Base-by-base conservation (phyloP, 1,284 basidiomycete genomes). In the Cryptococcus sp. region DNA sequence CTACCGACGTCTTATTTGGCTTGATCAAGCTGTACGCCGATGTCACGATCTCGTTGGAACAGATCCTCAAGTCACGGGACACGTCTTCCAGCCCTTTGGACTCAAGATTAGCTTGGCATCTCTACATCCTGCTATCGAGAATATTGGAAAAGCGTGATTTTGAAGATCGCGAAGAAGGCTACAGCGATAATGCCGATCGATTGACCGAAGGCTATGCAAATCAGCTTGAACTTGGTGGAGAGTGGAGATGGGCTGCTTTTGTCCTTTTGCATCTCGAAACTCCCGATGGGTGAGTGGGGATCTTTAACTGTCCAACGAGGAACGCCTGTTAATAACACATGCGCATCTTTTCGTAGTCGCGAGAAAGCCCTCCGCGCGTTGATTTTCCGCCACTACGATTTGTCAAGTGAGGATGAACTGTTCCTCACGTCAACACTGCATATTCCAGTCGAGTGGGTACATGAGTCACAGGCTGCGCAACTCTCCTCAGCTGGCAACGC, bases 231-330 rank as follows among this genome's bases (percentile, higher is more conserved):
- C 82, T 83, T 54, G 77, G 85, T 52, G 93, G 88, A 13, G 82
- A 89, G 81, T 86, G 94, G 76, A 87, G 89, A 64, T 90, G 93
- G 79, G 89, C 93, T 3, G 84, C 85, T 1, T 98, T 97, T 72
- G 89, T 98, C 10, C 79, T 97, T 57, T 80, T 98, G 53, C 94
- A 98, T 76, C 80, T 99, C 16, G 89, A 94, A 73, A 84, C 87
- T 17, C 82, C 86, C 23, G 80, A 82, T 38, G 87, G 89, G 92
- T 93, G 69, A 67, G 84, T 82, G 5, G 22, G 38, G 40, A 34
- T 54, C 56, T 46, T 25, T 47, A 50, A n/a, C 65, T 86, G 22
- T 54, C 37, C 46, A 15, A 53, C 19, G 17, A 19, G 45, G 50
- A 62, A 46, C 58, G 57, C 13, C 44, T 52, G 23, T 13, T 52